Evolutionary conservation across 257 asterid species (phyloP), one percentile per base, ranked within the genome.

Genomic region (Coffea eugenioides): DNA sequence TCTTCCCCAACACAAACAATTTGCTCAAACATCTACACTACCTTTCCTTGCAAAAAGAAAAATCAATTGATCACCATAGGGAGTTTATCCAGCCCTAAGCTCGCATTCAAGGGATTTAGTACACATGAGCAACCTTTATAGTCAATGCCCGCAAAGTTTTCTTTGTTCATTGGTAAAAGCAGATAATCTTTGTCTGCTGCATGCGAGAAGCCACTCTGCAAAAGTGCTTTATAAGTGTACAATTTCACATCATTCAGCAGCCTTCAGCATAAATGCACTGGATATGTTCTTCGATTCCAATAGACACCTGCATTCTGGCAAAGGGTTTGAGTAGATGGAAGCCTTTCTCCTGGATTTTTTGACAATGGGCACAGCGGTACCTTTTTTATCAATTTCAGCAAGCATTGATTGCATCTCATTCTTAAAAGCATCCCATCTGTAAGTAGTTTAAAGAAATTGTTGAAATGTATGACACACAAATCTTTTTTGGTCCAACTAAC

Each of bases 271-370:
- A 15, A 81, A 78, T 66, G 74, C 81, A 56, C 86, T 69, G 74
- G 68, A 88, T 18, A 88, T 75, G 82, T 87, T 89, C 52, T 89
- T 87, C 57, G 92, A 85, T 79, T 89, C 92, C 95, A 90, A 89
- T 10, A 91, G 90, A 72, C 97, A 93, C 88, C 92, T 83, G 89
- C 97, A 93, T 82, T 90, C 97, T 13, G 95, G 97, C 82, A 91
- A 83, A 70, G 97, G 97, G 71, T 93, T 93, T 73, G 88, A 86
- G 77, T 61, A 93, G 82, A 93, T 76, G 2, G 97, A 91, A 52
- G 90, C 91, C 77, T 91, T 93, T 87, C 97, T 73, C n/a, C 91
- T 88, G 27, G 94, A 93, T 76, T 89, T 91, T 80, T 93, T 93
- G 31, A 77, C 92, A 79, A 90, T 78, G 66, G 97, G 95, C 56